These are phyloP conservation scores for Botrytis byssoidea DNA, from an alignment of 2,329 filamentous ascomycete genomes.

Conservation along the genomic window DNA sequence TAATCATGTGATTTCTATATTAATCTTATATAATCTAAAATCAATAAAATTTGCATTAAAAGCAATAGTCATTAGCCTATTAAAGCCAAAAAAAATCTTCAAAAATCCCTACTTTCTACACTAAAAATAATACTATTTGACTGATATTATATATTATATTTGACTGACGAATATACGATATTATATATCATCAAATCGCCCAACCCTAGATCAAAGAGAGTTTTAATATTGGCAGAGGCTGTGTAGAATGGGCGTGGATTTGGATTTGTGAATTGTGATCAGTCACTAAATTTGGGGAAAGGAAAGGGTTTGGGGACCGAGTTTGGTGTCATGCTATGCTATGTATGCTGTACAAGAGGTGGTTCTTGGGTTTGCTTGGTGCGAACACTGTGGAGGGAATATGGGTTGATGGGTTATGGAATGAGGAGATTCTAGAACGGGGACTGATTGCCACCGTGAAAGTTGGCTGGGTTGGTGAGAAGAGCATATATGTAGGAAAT, in stretches of 20 bases:
- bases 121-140: too few relatives aligned
- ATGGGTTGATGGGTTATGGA: not conserved
- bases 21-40: too few relatives aligned
- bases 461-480: not conserved
- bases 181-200: too few relatives aligned
- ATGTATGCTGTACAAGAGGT: not conserved
- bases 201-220: not conserved
- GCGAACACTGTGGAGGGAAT: not conserved
- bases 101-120: too few relatives aligned
- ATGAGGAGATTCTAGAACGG: not conserved
- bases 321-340: not conserved
- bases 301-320: too few relatives aligned
- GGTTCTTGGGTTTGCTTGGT: not conserved
- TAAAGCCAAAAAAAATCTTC: too few relatives aligned
- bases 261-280: not conserved
- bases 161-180: too few relatives aligned
- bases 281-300: too few relatives aligned
- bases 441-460: not conserved
- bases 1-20: too few relatives aligned
- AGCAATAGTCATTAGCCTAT: too few relatives aligned
- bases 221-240: conserved; percentile 9
- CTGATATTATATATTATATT: too few relatives aligned
- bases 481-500: not conserved
- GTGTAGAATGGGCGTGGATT: not conserved
- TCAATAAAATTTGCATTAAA: too few relatives aligned